These are phyloP conservation scores for Jackrogersella minutella DNA, from an alignment of 495 filamentous ascomycete genomes.

Conservation along the genomic window DNA sequence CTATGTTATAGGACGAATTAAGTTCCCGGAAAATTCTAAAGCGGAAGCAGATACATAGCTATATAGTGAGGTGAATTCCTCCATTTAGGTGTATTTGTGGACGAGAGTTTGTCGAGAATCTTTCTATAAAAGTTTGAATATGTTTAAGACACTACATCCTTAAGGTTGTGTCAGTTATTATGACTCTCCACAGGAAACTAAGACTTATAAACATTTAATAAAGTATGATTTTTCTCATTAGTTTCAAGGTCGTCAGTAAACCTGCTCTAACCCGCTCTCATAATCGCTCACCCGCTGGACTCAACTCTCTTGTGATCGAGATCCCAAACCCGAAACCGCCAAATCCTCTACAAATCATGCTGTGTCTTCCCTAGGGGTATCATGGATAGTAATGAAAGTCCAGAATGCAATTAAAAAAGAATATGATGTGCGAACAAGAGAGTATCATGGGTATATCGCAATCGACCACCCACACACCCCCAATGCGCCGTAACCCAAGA, in stretches of 20 bases:
- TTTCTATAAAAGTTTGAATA: too few relatives aligned
- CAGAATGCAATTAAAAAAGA: constrained; percentile 33
- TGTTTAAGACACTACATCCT: too few relatives aligned
- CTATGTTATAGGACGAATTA: too few relatives aligned
- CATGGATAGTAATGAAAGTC: constrained; percentile 39
- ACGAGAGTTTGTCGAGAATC: too few relatives aligned
- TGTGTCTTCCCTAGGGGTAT: constrained; percentile 41
- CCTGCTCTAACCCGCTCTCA: neutral
- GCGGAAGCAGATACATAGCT: too few relatives aligned
- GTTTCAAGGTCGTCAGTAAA: neutral
- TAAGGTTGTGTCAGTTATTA: too few relatives aligned
- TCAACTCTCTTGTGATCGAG: neutral
- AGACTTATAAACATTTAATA: neutral
- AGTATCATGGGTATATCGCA: constrained; percentile 35
- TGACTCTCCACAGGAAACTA: too few relatives aligned
- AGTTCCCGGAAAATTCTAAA: too few relatives aligned
- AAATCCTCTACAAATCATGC: constrained; percentile 23
- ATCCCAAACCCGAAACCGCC: neutral
- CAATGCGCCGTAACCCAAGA: constrained; percentile 33
- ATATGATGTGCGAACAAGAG: constrained; percentile 8
- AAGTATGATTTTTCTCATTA: neutral
- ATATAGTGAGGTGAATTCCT: too few relatives aligned
- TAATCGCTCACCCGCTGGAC: neutral
- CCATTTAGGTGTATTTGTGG: too few relatives aligned
- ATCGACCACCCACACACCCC: constrained; percentile 23